Conservation (phyloP, 192 early-diverging fungal genomes). For the Umbelopsis sp. region DNA sequence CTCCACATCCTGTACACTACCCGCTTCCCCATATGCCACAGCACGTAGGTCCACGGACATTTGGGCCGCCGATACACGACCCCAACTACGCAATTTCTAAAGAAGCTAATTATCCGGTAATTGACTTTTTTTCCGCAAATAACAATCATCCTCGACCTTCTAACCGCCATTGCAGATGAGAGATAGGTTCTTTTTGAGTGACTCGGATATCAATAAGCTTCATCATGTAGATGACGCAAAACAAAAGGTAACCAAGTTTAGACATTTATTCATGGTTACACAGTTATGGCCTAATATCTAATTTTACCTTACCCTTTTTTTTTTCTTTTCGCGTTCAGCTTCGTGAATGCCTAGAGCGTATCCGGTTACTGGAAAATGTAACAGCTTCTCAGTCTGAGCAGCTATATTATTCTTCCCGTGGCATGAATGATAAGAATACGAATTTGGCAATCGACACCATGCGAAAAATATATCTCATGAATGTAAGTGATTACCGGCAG, state of each 20-base stretch:
- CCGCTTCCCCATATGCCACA: neutral
- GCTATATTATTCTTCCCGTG: neutral
- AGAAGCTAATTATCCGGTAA: slow-evolving; percentile 15
- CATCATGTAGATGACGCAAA: slow-evolving; percentile 27
- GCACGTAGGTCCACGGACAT: neutral
- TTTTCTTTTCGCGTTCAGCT: slow-evolving; percentile 16
- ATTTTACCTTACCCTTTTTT: slow-evolving; percentile 11
- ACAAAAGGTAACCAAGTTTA: slow-evolving; percentile 23
- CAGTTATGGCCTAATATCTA: neutral
- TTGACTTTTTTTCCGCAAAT: neutral
- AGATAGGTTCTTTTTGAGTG: slow-evolving; percentile 11
- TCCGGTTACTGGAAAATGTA: slow-evolving; percentile 21
- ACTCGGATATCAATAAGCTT: slow-evolving; percentile 13
- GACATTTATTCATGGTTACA: slow-evolving; percentile 16
- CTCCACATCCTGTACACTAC: neutral
- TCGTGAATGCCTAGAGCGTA: slow-evolving; percentile 25
- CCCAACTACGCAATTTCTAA: neutral
- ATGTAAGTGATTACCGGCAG: neutral
- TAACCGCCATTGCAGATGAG: neutral
- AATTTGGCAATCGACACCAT: slow-evolving; percentile 25
- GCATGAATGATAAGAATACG: neutral
- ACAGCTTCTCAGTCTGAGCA: slow-evolving; percentile 30
- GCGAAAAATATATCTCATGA: slow-evolving; percentile 28
- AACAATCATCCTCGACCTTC: neutral
- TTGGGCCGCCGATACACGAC: neutral